These are phyloP conservation scores for Fraxinus velutina DNA, from an alignment of 305 asterid species.

Conservation along the genomic window DNA sequence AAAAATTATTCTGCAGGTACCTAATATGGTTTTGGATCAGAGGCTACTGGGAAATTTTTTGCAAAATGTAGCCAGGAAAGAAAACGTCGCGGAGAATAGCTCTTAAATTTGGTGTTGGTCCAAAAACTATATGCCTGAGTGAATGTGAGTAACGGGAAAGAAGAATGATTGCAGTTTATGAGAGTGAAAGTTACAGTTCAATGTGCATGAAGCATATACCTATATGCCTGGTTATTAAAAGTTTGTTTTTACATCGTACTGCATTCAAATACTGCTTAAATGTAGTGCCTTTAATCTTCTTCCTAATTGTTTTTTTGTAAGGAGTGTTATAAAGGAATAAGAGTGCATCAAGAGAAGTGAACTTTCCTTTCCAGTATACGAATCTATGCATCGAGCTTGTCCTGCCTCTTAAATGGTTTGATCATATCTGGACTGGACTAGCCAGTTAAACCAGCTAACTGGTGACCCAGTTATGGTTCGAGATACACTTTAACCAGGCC, in stretches of 20 bases:
- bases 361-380: background rate
- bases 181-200: background rate
- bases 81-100: constrained; percentile 20
- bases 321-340: background rate
- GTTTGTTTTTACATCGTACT: background rate
- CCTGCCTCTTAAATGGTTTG: background rate
- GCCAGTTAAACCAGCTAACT: background rate
- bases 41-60: constrained; percentile 70
- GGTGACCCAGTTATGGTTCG: background rate
- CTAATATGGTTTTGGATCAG: constrained; percentile 78
- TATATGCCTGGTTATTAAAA: background rate
- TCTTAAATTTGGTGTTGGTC: background rate
- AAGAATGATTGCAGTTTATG: background rate
- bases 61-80: constrained; percentile 40
- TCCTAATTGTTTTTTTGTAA: background rate
- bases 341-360: background rate
- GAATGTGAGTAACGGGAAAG: background rate
- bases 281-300: background rate
- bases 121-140: background rate
- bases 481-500: background rate
- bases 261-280: background rate
- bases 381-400: background rate
- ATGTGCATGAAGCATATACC: background rate
- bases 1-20: constrained; percentile 54
- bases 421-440: background rate